phyloP scores from a whole-genome alignment of 495 filamentous ascomycete species.

The Aspergillus diversus region DNA sequence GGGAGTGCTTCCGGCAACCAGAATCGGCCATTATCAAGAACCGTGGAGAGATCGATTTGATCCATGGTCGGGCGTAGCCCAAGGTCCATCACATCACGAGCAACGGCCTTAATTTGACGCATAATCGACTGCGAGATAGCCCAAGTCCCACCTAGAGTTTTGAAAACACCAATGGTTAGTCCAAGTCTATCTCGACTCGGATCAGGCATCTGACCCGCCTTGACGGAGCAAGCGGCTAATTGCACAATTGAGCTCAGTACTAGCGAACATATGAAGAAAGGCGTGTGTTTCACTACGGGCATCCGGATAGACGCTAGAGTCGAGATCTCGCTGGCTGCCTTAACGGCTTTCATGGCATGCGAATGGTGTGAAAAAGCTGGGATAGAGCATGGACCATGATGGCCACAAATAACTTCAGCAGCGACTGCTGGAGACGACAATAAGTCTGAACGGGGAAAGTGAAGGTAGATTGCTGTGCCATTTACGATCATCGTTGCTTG shows the following conservation, averaged over 20 bases:
- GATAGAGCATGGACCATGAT: conserved; percentile 49
- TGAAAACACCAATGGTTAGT: conserved; percentile 82
- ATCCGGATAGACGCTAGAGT: conserved; percentile 77
- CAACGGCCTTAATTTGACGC: conserved; percentile 65
- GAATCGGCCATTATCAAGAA: conserved; percentile 45
- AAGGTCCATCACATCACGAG: conserved; percentile 51
- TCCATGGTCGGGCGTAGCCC: conserved; percentile 49
- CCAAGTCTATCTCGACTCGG: conserved; percentile 73
- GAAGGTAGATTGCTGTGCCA: conserved; percentile 52
- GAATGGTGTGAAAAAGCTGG: conserved; percentile 58
- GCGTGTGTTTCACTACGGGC: conserved; percentile 75
- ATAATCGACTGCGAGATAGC: conserved; percentile 73
- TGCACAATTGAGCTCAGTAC: conserved; percentile 62
- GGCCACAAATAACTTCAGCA: conserved; percentile 52
- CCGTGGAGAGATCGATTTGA: conserved; percentile 42
- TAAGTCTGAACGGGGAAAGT: conserved; percentile 54
- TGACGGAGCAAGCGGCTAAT: conserved; percentile 67
- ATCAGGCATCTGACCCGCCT: conserved; percentile 70
- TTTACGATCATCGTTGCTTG: conserved; percentile 85
- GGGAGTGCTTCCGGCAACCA: conserved; percentile 33
- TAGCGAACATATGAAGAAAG: conserved; percentile 86
- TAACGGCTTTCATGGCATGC: conserved; percentile 80
- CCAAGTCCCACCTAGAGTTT: conserved; percentile 74
- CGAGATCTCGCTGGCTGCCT: conserved; percentile 75
- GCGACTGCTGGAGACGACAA: conserved; percentile 52